Base-by-base conservation (phyloP, 805 yeast genomes). In the Scheffersomyces ergatensis region DNA sequence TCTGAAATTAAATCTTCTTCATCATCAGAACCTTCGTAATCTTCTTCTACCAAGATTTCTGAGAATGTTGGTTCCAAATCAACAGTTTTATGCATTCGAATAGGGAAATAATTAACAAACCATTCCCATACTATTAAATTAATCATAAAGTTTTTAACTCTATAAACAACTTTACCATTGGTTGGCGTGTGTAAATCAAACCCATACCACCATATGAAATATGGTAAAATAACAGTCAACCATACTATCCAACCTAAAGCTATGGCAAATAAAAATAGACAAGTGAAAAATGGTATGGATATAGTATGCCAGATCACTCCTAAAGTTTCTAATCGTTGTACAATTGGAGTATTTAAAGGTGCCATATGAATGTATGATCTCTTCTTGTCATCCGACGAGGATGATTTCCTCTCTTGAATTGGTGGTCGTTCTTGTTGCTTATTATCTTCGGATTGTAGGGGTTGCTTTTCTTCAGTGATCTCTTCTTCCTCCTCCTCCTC, bases 41-140 rank as follows among this genome's bases (percentile, higher is more conserved):
- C 60, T 24, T 50, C 55, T 20, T 55, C 60, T 15, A 57, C 55
- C 23, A 45, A 19, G 3, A 63, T 64, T 17, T 63, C 62, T 1
- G 77, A 70, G 51, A 82, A 82, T 0, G 96, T 83, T 2, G 97
- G 97, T 46, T 76, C 76, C 39, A 90, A 65, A 13, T 82, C 85
- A 2, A 67, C 69, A 0, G 92, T 74, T 55, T 83, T 85, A 60
- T 80, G 84, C 11, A 89, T 65, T 0, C 60, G 62, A 16, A 93
- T 78, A 0, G 98, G 98, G 63, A 85, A 93, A 62, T 89, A 93
- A 34, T 73, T 66, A 34, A 83, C 82, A 58, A 85, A 89, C 62
- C 80, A 76, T 45, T 72, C 77, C 89, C 93, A 92, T 15, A 86
- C 48, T 6, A 64, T 52, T 26, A 78, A 53, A 23, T 76, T 72